Percentiles rank a stretch among this genome's conserved stretches.
Conservation (phyloP, 2,329 filamentous ascomycete genomes). For the Sarocladium brachiariae region DNA sequence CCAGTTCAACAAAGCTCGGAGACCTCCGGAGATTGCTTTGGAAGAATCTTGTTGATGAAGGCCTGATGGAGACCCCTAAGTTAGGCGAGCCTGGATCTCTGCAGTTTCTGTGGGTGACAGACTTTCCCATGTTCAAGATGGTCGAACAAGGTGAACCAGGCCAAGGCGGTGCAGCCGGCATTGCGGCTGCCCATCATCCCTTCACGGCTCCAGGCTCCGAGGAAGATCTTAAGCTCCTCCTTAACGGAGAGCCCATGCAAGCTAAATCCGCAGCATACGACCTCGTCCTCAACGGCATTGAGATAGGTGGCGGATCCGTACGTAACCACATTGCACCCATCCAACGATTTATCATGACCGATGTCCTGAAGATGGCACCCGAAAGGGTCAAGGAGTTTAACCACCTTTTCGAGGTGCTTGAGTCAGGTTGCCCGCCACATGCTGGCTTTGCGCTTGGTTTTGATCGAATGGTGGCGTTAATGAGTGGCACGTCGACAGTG, state of each 20-base stretch:
- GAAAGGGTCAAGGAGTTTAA: constrained; percentile 71
- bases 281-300: constrained; percentile 89
- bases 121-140: constrained; percentile 90
- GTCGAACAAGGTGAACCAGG: constrained; percentile 58
- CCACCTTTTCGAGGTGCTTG: constrained; percentile 76
- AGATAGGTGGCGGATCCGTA: constrained; percentile 86
- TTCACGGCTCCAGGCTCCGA: constrained; percentile 80
- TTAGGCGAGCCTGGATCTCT: constrained; percentile 36
- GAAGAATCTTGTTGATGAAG: constrained; percentile 58
- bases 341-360: constrained; percentile 77
- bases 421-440: constrained; percentile 86
- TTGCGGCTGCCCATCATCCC: constrained; percentile 87
- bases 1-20: constrained; percentile 64
- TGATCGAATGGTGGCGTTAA: constrained; percentile 74
- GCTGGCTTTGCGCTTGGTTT: constrained; percentile 91
- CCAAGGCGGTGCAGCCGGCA: constrained; percentile 73
- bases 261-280: constrained; percentile 89
- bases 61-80: constrained; percentile 40
- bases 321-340: constrained; percentile 82
- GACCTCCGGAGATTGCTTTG: constrained; percentile 66
- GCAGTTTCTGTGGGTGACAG: constrained; percentile 76
- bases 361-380: constrained; percentile 72
- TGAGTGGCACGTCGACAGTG: constrained; percentile 71
- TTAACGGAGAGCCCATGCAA: constrained; percentile 63
- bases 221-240: constrained; percentile 61